Percentiles rank a stretch among this genome's conserved stretches.
Evolutionary conservation across 139 green algal species (phyloP).

Genomic region (Tetradesmus lagerheimii): DNA sequence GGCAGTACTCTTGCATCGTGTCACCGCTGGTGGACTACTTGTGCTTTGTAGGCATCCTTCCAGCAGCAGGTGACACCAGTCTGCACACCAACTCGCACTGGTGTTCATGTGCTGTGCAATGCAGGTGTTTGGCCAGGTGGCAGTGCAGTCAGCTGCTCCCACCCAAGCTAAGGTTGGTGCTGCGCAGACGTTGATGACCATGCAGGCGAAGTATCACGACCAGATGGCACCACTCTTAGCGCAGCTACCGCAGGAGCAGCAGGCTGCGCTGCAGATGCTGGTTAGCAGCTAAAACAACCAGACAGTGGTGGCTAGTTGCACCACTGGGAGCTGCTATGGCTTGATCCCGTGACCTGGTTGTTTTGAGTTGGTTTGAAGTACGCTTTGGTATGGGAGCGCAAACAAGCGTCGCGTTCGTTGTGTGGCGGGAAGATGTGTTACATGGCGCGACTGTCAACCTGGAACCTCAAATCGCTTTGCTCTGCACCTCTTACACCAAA

Average conservation of each 20-base stretch:
- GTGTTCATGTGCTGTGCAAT: neutral
- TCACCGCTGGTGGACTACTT: no score
- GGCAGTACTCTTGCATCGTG: neutral
- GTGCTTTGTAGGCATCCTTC: no score
- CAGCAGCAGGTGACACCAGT: no score
- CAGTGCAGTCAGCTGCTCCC: slow-evolving; percentile 48
- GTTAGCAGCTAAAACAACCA: neutral
- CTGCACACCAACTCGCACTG: no score
- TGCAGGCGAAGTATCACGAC: slow-evolving; percentile 45
- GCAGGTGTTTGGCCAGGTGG: slow-evolving; percentile 50
- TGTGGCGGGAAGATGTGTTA: neutral
- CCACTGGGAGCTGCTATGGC: neutral
- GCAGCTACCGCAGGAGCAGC: slow-evolving; percentile 54
- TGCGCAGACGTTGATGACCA: slow-evolving; percentile 43
- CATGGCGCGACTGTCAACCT: neutral
- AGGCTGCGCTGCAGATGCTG: slow-evolving; percentile 48
- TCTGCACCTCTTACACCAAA: no score
- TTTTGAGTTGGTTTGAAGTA: no score
- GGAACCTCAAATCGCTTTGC: neutral
- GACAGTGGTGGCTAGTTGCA: neutral
- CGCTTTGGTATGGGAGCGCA: neutral
- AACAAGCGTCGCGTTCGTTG: no score
- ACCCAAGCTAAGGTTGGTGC: neutral
- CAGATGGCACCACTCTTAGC: slow-evolving; percentile 52
- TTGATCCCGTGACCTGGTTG: no score